Percentiles rank a stretch among this genome's conserved stretches.
Conservation (phyloP, 257 asterid genomes). For the Nicotiana tomentosiformis region DNA sequence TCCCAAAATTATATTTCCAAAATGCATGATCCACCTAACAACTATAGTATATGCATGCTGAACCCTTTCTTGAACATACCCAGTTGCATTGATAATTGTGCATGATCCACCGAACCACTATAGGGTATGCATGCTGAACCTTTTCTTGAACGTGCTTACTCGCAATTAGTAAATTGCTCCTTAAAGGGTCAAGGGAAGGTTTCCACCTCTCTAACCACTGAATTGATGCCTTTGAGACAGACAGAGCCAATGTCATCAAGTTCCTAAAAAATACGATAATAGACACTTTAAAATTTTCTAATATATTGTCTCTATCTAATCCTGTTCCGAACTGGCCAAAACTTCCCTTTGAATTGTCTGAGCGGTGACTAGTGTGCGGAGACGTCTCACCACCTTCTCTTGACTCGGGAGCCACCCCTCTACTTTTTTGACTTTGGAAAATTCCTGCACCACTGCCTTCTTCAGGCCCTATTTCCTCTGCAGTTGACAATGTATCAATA, state of each 20-base stretch:
- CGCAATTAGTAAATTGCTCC: slow-evolving; percentile 30
- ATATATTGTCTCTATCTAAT: slow-evolving; percentile 21
- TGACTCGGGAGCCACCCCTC: slow-evolving; percentile 30
- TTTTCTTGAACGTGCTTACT: slow-evolving; percentile 44
- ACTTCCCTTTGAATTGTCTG: slow-evolving; percentile 16
- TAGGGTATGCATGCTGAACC: slow-evolving; percentile 60
- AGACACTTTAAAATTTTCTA: slow-evolving; percentile 39
- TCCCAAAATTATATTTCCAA: slow-evolving; percentile 56
- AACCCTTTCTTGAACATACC: slow-evolving; percentile 46
- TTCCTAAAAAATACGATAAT: slow-evolving; percentile 43
- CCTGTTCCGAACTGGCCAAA: slow-evolving; percentile 22
- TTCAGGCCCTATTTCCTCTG: slow-evolving; percentile 23
- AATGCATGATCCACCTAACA: slow-evolving; percentile 55
- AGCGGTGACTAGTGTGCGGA: slow-evolving; percentile 15
- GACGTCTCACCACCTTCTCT: slow-evolving; percentile 27
- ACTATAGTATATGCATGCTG: slow-evolving; percentile 56
- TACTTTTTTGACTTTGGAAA: slow-evolving; percentile 24
- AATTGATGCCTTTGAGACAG: slow-evolving; percentile 48
- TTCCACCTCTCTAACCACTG: slow-evolving; percentile 66
- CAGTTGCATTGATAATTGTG: slow-evolving; percentile 31
- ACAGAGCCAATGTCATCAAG: slow-evolving; percentile 43
- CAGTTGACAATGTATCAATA: slow-evolving; percentile 21
- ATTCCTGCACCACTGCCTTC: slow-evolving; percentile 26
- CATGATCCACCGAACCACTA: slow-evolving; percentile 21
- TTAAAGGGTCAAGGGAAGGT: slow-evolving; percentile 39